phyloP scores from a whole-genome alignment of 2,329 filamentous ascomycete species.

The Trichoderma simmonsii region DNA sequence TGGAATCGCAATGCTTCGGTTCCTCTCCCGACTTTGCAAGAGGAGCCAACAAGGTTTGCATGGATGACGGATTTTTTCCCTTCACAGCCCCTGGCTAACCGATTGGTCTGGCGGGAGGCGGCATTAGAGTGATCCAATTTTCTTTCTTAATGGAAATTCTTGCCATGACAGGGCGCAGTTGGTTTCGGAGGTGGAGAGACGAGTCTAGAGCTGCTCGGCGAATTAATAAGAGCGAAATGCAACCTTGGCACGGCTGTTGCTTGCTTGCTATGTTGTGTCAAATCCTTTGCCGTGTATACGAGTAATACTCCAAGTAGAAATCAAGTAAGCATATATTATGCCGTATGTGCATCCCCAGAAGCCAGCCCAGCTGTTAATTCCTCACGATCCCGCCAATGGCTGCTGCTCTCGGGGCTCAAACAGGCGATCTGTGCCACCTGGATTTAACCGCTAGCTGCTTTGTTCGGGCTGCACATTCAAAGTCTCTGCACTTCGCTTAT shows the following conservation, averaged over 20 bases:
- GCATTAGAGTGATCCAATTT: slow-evolving; percentile 7
- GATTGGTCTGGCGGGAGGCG: slow-evolving; percentile 8
- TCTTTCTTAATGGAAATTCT: background rate
- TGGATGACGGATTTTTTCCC: background rate
- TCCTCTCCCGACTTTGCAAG: background rate
- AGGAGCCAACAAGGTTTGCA: background rate
- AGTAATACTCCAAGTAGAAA: background rate
- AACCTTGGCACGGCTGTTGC: background rate
- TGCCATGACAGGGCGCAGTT: background rate
- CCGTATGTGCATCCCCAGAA: background rate
- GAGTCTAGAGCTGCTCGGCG: background rate
- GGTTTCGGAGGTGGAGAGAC: background rate
- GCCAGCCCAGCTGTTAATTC: background rate
- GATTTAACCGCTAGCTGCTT: background rate
- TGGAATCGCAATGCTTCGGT: background rate
- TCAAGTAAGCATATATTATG: background rate
- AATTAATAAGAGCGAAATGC: background rate
- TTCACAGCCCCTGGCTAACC: background rate
- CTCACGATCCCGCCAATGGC: background rate
- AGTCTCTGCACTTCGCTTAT: background rate
- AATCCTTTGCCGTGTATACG: background rate
- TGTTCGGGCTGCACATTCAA: background rate
- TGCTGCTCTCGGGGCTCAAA: background rate
- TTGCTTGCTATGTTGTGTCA: background rate
- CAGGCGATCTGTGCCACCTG: background rate